Evolutionary conservation across 192 early-diverging fungal species (phyloP).

Genomic region (Diversispora eburnea): DNA sequence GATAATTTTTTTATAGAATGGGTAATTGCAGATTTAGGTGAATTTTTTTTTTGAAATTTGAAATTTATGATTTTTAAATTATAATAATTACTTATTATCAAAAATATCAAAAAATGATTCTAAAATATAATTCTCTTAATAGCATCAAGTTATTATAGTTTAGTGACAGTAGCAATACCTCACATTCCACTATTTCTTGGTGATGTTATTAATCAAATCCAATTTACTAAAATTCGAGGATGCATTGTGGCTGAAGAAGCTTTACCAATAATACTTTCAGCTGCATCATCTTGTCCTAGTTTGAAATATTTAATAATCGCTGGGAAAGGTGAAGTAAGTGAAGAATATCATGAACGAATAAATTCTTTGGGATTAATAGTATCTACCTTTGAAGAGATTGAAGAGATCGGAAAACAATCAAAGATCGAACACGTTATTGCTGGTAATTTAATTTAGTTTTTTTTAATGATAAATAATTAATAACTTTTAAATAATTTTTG

Average conservation of each 20-base stretch:
- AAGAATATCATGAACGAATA: not conserved
- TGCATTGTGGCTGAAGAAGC: slow-evolving; percentile 18
- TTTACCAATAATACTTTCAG: not conserved
- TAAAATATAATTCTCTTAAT: not conserved
- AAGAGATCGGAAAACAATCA: slow-evolving; percentile 4
- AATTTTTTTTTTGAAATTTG: not conserved
- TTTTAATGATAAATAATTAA: too few relatives aligned
- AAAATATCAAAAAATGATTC: not conserved
- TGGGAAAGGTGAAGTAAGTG: not conserved
- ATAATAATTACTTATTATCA: not conserved
- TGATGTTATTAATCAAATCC: slow-evolving; percentile 20
- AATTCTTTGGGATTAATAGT: slow-evolving; percentile 1
- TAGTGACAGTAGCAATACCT: slow-evolving; percentile 20
- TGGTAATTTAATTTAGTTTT: not conserved
- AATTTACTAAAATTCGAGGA: slow-evolving; percentile 1
- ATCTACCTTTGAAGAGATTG: slow-evolving; percentile 11
- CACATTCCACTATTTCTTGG: not conserved
- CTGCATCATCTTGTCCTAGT: slow-evolving; percentile 3
- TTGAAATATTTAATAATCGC: slow-evolving; percentile 21
- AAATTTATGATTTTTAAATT: too few relatives aligned
- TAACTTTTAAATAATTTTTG: too few relatives aligned
- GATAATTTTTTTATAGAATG: slow-evolving; percentile 7
- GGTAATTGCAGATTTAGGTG: slow-evolving; percentile 27
- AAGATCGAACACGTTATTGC: slow-evolving; percentile 1
- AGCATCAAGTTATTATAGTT: slow-evolving; percentile 23